Conservation (phyloP, 371 early-diverging fungal species). For the Mucor sp. region DNA sequence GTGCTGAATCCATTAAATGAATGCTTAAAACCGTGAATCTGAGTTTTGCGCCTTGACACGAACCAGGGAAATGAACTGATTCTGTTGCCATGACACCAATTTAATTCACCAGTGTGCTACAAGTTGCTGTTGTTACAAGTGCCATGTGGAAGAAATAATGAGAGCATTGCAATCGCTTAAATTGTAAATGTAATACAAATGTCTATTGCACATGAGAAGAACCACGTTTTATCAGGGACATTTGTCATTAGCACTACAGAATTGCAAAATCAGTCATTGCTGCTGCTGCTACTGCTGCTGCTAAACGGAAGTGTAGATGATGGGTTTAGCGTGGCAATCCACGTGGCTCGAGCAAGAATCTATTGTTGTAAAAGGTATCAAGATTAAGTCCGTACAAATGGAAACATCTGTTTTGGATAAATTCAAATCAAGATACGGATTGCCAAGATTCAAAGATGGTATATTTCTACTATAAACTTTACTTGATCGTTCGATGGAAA, state of each 20-base stretch:
- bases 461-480: background rate
- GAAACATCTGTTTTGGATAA: background rate
- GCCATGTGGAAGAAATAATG: background rate
- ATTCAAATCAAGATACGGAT: background rate
- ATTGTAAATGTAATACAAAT: background rate
- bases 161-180: background rate
- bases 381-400: background rate
- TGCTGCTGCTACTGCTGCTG: background rate
- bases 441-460: background rate
- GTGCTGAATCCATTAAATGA: background rate
- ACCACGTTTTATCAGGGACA: background rate
- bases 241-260: background rate
- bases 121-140: background rate
- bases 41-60: background rate
- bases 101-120: background rate
- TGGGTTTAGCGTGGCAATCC: background rate
- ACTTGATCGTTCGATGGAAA: background rate
- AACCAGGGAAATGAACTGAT: slow-evolving; percentile 1
- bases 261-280: background rate
- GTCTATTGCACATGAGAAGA: background rate
- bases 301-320: background rate
- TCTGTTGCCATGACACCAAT: background rate
- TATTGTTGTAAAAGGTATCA: background rate
- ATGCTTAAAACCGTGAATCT: background rate
- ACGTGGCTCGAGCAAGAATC: background rate